These are phyloP conservation scores for Gautieria morchelliformis DNA, from an alignment of 768 basidiomycete species.

Conservation along the genomic window DNA sequence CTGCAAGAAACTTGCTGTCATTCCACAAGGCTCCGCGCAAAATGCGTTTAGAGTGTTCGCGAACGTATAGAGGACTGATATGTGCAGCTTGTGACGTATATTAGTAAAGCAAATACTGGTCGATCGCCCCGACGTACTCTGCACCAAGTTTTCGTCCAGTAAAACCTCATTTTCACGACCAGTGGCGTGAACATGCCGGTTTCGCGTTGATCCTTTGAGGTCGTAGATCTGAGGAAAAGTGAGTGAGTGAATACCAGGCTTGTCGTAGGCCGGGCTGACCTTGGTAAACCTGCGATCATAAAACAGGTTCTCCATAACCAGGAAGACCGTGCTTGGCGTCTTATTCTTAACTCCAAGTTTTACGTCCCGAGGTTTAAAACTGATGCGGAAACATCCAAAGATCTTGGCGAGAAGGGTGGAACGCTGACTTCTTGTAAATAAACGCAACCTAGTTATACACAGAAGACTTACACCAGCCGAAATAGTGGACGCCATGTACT, in stretches of 20 bases:
- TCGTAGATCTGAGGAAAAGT: constrained; percentile 70
- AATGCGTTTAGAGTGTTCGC: constrained; percentile 94
- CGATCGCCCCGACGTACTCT: constrained; percentile 45
- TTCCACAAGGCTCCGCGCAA: constrained; percentile 85
- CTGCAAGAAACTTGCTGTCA: constrained; percentile 90
- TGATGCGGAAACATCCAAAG: constrained; percentile 93
- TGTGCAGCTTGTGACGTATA: constrained; percentile 45
- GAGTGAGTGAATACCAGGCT: not conserved
- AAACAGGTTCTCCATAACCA: constrained; percentile 98
- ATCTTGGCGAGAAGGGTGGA: constrained; percentile 94
- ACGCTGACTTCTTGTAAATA: constrained; percentile 38
- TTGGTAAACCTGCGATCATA: constrained; percentile 86
- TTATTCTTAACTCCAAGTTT: constrained; percentile 51
- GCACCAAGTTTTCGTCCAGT: constrained; percentile 90
- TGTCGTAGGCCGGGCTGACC: constrained; percentile 31
- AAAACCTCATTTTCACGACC: constrained; percentile 89
- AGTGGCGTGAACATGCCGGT: constrained; percentile 86
- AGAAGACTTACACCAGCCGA: constrained; percentile 56
- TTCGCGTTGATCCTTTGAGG: constrained; percentile 90
- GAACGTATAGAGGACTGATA: constrained; percentile 82
- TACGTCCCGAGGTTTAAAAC: constrained; percentile 74
- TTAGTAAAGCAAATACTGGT: constrained; percentile 3
- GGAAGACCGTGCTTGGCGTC: constrained; percentile 84
- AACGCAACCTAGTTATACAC: not conserved
- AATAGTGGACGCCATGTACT: constrained; percentile 95